phyloP scores from a whole-genome alignment of 2,329 filamentous ascomycete genomes.

The Rosellinia necatrix region DNA sequence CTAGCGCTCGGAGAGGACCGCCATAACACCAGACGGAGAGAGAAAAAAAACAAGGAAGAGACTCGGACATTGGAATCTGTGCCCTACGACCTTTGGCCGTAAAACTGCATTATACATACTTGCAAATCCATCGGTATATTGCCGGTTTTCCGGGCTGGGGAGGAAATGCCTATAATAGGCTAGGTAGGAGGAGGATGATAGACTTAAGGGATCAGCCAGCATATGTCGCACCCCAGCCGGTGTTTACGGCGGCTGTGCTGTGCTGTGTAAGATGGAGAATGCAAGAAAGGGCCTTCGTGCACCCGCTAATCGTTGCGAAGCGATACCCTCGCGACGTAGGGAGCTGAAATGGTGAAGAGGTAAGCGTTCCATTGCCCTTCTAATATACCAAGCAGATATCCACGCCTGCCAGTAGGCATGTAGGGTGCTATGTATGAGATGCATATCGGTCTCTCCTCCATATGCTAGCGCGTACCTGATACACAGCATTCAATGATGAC shows the following conservation, averaged over 20 bases:
- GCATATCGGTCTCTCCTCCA: slow-evolving; percentile 14
- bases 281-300: too few species aligned
- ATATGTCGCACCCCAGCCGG: background rate
- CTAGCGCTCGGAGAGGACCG: background rate
- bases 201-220: background rate
- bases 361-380: slow-evolving; percentile 13
- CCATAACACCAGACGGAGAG: background rate
- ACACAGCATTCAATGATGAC: slow-evolving; percentile 19
- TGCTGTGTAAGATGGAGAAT: slow-evolving; percentile 6
- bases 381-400: slow-evolving; percentile 1
- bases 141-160: slow-evolving; percentile 1
- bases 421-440: slow-evolving; percentile 16
- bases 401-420: background rate
- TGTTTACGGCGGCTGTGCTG: background rate
- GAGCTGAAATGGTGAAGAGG: background rate
- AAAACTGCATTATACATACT: too few species aligned
- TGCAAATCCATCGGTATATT: background rate
- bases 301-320: background rate
- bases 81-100: background rate
- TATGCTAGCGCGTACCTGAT: slow-evolving; percentile 24
- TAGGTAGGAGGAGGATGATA: background rate
- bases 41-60: background rate
- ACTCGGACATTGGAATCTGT: background rate
- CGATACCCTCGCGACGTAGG: slow-evolving; percentile 10
- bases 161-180: background rate